These are phyloP conservation scores for Cunninghamia lanceolata DNA, from an alignment of 75 land plant genomes.

Conservation along the genomic window DNA sequence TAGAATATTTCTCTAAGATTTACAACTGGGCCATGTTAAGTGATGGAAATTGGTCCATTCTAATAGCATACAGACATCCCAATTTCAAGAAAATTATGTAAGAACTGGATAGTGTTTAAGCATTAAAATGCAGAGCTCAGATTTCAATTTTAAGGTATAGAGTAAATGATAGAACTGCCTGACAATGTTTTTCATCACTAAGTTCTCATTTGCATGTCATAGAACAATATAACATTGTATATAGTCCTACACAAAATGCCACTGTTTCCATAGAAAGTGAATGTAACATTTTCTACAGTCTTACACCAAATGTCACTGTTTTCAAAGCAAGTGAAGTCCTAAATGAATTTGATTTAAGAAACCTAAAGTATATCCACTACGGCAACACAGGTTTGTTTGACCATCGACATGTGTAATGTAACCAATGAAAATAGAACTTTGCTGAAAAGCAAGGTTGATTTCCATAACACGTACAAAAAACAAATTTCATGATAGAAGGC, in stretches of 20 bases:
- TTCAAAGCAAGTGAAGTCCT: neutral
- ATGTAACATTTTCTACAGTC: neutral
- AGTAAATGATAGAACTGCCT: neutral
- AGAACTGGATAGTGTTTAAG: neutral
- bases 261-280: neutral
- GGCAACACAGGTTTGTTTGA: neutral
- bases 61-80: neutral
- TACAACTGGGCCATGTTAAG: neutral
- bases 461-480: neutral
- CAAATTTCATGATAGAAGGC: neutral
- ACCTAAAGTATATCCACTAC: neutral
- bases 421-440: constrained; percentile 3
- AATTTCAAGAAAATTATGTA: neutral
- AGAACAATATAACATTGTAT: neutral
- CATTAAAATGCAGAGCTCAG: neutral
- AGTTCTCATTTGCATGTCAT: neutral
- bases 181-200: neutral
- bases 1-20: neutral
- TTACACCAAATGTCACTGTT: neutral
- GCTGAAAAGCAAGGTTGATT: constrained; percentile 6
- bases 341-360: neutral
- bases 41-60: neutral
- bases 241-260: neutral
- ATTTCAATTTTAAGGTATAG: neutral
- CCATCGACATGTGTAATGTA: neutral